A percentile compares a stretch with the other conserved stretches of the same genome.
Evolutionary conservation across 768 basidiomycete species (phyloP).

Genomic region (Kondoa subrosea): DNA sequence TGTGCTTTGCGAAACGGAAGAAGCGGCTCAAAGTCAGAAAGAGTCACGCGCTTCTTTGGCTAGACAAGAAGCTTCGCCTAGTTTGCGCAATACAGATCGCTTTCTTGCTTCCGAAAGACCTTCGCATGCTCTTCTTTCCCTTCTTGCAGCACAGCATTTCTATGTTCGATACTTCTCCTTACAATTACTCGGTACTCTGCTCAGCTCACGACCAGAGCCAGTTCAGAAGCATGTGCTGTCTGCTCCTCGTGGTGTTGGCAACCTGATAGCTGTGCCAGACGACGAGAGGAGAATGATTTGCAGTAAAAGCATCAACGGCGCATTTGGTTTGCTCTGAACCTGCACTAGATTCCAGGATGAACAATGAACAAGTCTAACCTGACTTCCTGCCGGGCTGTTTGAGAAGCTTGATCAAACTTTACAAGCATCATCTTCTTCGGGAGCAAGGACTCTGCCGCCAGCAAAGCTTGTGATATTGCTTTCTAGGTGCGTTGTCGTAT

Average conservation of each 20-base stretch:
- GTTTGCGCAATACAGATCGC: slow-evolving; percentile 62
- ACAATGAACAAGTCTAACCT: too few species aligned
- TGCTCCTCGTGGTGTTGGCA: slow-evolving; percentile 51
- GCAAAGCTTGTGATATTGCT: too few species aligned
- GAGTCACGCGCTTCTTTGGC: background rate
- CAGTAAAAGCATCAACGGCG: too few species aligned
- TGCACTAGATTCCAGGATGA: too few species aligned
- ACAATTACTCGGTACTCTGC: slow-evolving; percentile 59
- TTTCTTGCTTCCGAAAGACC: slow-evolving; percentile 57
- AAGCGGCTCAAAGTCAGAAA: slow-evolving; percentile 21
- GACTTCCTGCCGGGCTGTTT: too few species aligned
- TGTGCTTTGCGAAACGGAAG: slow-evolving; percentile 59
- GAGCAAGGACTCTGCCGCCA: too few species aligned
- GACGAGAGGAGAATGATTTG: slow-evolving; percentile 76
- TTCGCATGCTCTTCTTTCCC: slow-evolving; percentile 54
- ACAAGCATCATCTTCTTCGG: too few species aligned
- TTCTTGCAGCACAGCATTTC: slow-evolving; percentile 60
- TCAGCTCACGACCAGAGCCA: slow-evolving; percentile 61
- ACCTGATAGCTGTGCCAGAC: slow-evolving; percentile 53
- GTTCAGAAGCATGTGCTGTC: slow-evolving; percentile 87
- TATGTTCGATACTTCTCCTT: slow-evolving; percentile 71
- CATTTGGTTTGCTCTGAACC: too few species aligned
- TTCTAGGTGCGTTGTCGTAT: too few species aligned
- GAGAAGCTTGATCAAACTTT: too few species aligned
- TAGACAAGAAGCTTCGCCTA: slow-evolving; percentile 30